Evolutionary conservation across 768 basidiomycete species (phyloP), one percentile per base, ranked within the genome.

Genomic region (Amanita phalloides): DNA sequence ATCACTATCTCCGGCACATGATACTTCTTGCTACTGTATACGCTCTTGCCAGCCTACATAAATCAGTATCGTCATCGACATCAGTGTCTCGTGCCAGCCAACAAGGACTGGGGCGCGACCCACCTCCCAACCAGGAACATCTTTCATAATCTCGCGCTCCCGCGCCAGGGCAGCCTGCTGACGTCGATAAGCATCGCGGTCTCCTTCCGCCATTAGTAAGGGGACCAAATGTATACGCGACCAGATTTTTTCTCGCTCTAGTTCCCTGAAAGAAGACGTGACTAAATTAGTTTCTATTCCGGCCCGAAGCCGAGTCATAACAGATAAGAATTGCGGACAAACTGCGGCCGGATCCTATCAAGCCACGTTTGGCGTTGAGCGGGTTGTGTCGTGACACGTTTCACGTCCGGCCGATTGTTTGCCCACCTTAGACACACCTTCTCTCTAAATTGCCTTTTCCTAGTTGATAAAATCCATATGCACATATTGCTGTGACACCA

Each of bases 191-290:
- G 77, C 74, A 65, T 94, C 91, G 51, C 96, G 85, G 71, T 99
- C 95, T 3, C 84, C 84, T 66, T 99, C 95, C 36, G 95, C 95
- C 59, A 94, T 75, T 43, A 99, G 76, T 53, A 97, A 66, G 8
- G 95, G 96, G 30, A 93, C 84, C 32, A 96, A 78, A 71, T 98
- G 84, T 63, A 99, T 92, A 56, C 95, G 81, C 53, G 93, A 89
- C 95, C 95, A 97, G 33, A 82, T 81, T 69, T 87, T 86, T 72
- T 99, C 95, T 56, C 95, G 79, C 65, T 86, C 75, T 38, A 98
- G 75, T 71, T 99, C 95, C 68, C 95, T 98, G 73, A 55, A 55
- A 50, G 54, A 51, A 49, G 53, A 52, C 49, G 62, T 53, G 56
- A 64, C 62, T 71, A 68, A 66, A 67, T 74, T 72, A 68, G 72